Conservation (phyloP, 2,329 filamentous ascomycete genomes). For the Lasiodiplodia hormozganensis region DNA sequence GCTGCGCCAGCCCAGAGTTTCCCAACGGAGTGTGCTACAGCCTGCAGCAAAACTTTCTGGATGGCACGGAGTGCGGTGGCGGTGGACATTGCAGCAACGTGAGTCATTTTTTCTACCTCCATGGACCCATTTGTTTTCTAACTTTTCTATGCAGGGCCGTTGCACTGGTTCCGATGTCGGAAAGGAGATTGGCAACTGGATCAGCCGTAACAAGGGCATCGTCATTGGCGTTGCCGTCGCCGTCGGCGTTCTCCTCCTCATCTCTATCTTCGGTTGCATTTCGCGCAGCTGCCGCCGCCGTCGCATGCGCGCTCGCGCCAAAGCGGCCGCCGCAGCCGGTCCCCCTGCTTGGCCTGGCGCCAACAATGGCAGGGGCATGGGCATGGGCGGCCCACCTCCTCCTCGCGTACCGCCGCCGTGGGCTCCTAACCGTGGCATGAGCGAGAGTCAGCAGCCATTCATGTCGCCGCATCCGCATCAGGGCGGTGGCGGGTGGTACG, state of each 20-base stretch:
- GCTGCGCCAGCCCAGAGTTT: constrained; percentile 76
- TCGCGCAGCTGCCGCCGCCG: constrained; percentile 59
- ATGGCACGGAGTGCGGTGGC: constrained; percentile 84
- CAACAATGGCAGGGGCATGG: neutral
- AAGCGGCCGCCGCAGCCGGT: constrained; percentile 6
- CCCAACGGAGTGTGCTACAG: constrained; percentile 71
- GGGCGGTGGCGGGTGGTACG: neutral
- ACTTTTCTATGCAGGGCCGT: constrained; percentile 59
- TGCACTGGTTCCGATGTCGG: constrained; percentile 75
- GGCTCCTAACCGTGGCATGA: constrained; percentile 10
- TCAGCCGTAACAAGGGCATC: constrained; percentile 76
- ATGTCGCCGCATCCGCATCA: neutral
- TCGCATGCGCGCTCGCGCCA: constrained; percentile 6
- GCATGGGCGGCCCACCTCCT: neutral
- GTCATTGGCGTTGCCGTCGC: constrained; percentile 80
- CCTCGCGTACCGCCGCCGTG: constrained; percentile 26
- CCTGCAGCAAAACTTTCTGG: constrained; percentile 89
- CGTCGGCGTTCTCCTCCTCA: constrained; percentile 71
- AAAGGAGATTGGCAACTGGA: constrained; percentile 77
- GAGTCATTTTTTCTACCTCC: constrained; percentile 37
- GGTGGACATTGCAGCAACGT: constrained; percentile 79
- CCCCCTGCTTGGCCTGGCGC: constrained; percentile 10
- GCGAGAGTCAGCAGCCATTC: constrained; percentile 17
- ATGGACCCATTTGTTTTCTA: neutral
- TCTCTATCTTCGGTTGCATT: constrained; percentile 73